Base-by-base conservation (phyloP, 2,329 filamentous ascomycete genomes). In the Fusarium praegraminearum region DNA sequence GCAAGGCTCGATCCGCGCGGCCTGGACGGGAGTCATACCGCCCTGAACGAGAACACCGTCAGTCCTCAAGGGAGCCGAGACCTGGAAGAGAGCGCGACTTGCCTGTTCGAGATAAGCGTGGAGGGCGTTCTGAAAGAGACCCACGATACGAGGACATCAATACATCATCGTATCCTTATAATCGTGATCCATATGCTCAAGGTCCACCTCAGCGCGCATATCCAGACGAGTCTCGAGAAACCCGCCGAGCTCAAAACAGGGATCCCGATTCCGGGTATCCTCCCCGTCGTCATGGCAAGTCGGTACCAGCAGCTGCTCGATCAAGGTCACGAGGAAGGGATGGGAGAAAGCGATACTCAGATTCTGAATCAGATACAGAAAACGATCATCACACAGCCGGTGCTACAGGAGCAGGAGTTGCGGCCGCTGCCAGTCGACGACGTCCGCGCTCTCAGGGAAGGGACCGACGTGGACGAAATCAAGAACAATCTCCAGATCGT, bases 401-500 rank as follows among this genome's bases (percentile, higher is more conserved):
- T 15, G 62, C 47, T 24, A 53, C 60, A 13, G 62, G 53, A 28
- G 61, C 47, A 6, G 65, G 60, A 18, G 62, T 56, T 2, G 62
- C 47, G 53, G 61, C 40, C 49, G 59, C 53, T 15, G 43, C 41
- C 8, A 26, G 67, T 53, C 66, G 62, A 38, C 74, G 68, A 13
- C 71, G 71, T 1, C 70, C 71, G 7, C 67, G 67, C 18, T 77
- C 76, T 15, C 75, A 74, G 26, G 67, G 69, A 35, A 63, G 71
- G n/a, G 63, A 70, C 10, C 57, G 55, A 10, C 43, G 51, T 22
- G 69, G 60, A 20, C 55, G 73, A 20, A 69, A 35, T 13, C 16
- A 46, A 7, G 57, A 53, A 28, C 55, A 47, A 22, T 72, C 70
- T 5, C 71, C 75, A 5, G 57, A 65, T 7, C 70, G 75, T 9